These are phyloP conservation scores for Daldinia loculata DNA, from an alignment of 495 filamentous ascomycete species.

Conservation along the genomic window DNA sequence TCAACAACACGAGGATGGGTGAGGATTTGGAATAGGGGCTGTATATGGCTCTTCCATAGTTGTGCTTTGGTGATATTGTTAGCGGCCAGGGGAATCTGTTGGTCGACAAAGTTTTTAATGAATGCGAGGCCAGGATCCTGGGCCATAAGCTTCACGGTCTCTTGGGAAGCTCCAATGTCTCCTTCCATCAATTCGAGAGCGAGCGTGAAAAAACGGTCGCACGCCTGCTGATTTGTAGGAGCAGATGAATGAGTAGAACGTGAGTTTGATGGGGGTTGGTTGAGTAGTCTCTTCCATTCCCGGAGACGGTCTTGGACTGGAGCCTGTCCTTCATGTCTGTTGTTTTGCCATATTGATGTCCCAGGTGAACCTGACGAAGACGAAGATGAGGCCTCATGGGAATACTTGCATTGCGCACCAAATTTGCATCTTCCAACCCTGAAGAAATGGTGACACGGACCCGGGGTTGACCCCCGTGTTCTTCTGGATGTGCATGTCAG, in stretches of 20 bases:
- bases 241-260: constrained; percentile 7
- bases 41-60: constrained; percentile 43
- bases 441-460: constrained; percentile 24
- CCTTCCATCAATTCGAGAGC: constrained; percentile 48
- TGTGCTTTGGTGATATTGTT: neutral
- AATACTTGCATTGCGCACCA: constrained; percentile 35
- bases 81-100: constrained; percentile 31
- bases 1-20: constrained; percentile 46
- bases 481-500: constrained; percentile 20
- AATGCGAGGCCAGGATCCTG: constrained; percentile 47
- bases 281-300: constrained; percentile 44
- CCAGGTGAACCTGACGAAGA: constrained; percentile 6
- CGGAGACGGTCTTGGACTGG: constrained; percentile 34
- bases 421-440: constrained; percentile 30
- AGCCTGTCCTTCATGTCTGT: neutral
- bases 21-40: constrained; percentile 44
- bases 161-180: constrained; percentile 46
- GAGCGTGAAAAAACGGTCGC: constrained; percentile 45
- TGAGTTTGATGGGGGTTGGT: constrained; percentile 21
- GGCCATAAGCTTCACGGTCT: constrained; percentile 47
- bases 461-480: neutral
- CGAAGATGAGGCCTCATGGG: constrained; percentile 23
- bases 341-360: neutral
- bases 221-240: constrained; percentile 1
- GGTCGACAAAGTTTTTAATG: constrained; percentile 47